phyloP scores from a whole-genome alignment of 106 monocot species.

The Iris macrosiphon region DNA sequence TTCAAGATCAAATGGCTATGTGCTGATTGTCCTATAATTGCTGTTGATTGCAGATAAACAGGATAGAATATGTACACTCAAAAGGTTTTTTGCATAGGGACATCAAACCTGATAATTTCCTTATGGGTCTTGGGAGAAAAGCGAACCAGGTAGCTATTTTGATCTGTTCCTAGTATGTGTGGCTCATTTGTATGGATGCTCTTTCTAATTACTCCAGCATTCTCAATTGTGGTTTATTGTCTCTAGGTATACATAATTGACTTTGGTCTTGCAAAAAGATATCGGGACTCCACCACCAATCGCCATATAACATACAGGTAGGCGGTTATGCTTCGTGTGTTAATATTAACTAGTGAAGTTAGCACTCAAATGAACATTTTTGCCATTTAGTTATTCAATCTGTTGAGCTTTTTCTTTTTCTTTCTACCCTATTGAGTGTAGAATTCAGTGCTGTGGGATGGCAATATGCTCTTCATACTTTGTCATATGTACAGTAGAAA shows the following conservation, averaged over 20 bases:
- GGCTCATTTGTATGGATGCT: too few relatives aligned
- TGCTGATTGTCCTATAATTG: background rate
- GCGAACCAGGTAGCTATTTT: constrained; percentile 75
- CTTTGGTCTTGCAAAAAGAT: constrained; percentile 96
- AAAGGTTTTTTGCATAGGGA: constrained; percentile 94
- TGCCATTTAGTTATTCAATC: too few relatives aligned
- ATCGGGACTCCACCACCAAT: constrained; percentile 56
- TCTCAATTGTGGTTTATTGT: too few relatives aligned
- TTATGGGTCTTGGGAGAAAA: constrained; percentile 97
- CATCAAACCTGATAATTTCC: constrained; percentile 98
- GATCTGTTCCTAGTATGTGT: background rate
- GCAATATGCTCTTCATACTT: too few relatives aligned
- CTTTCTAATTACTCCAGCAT: too few relatives aligned
- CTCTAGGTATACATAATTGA: constrained; percentile 80
- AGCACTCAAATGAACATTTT: background rate
- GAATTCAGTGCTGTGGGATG: too few relatives aligned
- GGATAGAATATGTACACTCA: constrained; percentile 91
- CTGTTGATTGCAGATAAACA: constrained; percentile 58
- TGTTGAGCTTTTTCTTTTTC: too few relatives aligned
- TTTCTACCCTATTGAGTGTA: too few relatives aligned
- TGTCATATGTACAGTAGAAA: too few relatives aligned
- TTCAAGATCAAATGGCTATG: too few relatives aligned
- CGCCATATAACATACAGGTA: constrained; percentile 88
- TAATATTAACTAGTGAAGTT: too few relatives aligned
- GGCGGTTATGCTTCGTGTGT: background rate